Evolutionary conservation across 2,329 filamentous ascomycete genomes (phyloP).

Genomic region (Claviceps arundinis): DNA sequence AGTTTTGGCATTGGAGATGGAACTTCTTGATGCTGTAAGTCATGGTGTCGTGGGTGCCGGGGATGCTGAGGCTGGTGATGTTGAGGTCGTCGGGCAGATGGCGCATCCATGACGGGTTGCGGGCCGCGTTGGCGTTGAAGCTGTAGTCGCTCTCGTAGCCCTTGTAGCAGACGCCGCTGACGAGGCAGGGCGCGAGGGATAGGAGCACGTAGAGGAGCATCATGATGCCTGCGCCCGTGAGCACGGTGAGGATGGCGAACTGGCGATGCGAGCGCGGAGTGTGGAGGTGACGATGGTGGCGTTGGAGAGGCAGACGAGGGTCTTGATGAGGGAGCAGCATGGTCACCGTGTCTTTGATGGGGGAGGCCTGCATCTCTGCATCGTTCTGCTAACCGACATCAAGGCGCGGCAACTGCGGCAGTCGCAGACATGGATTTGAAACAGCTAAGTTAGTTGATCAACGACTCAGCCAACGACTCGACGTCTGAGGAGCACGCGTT

Average conservation of each 20-base stretch:
- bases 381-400: too few relatives aligned
- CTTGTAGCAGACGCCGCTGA: constrained; percentile 15
- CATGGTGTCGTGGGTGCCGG: constrained; percentile 41
- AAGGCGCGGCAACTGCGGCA: too few relatives aligned
- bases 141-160: constrained; percentile 22
- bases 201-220: constrained; percentile 11
- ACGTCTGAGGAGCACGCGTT: too few relatives aligned
- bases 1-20: constrained; percentile 33
- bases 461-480: too few relatives aligned
- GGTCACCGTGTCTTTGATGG: background rate
- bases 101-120: constrained; percentile 30
- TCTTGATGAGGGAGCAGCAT: background rate
- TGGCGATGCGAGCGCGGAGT: background rate
- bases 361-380: too few relatives aligned
- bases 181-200: constrained; percentile 15
- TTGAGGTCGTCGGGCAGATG: constrained; percentile 25
- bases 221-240: constrained; percentile 1
- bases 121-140: constrained; percentile 25
- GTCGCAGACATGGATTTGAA: too few relatives aligned
- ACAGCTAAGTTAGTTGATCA: too few relatives aligned
- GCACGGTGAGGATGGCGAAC: background rate
- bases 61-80: constrained; percentile 33
- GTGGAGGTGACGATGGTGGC: background rate
- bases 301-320: background rate
- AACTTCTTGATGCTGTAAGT: constrained; percentile 27